Percentiles rank a stretch among this genome's conserved stretches.
phyloP scores from a whole-genome alignment of 495 filamentous ascomycete genomes.

The Chaetomium cochliodes region DNA sequence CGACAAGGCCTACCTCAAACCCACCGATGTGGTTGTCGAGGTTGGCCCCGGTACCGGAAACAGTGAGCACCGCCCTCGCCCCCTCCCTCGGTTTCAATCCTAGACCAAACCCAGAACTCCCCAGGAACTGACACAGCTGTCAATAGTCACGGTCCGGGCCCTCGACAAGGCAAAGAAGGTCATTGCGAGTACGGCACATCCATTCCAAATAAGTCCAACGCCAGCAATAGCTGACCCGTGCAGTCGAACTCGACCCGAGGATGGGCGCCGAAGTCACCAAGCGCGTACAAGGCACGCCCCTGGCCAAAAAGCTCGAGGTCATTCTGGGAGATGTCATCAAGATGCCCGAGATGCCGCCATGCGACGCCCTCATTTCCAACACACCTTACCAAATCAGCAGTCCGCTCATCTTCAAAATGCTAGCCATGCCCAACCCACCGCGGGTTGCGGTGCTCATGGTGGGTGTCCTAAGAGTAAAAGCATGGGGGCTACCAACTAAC shows the following conservation, averaged over 20 bases:
- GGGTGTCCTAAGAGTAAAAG: conserved; percentile 24
- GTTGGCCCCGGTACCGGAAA: conserved; percentile 43
- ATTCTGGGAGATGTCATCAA: conserved; percentile 93
- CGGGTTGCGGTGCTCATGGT: conserved; percentile 86
- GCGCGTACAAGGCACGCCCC: conserved; percentile 81
- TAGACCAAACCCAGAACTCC: background rate
- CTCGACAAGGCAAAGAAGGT: conserved; percentile 82
- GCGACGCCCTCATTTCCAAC: conserved; percentile 90
- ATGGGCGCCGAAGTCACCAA: conserved; percentile 98
- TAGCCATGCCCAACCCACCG: conserved; percentile 68
- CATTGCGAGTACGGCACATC: conserved; percentile 54
- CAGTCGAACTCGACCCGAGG: conserved; percentile 86
- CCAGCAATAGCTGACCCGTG: conserved; percentile 2
- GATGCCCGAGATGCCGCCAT: conserved; percentile 70
- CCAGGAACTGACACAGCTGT: background rate
- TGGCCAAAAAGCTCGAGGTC: conserved; percentile 76
- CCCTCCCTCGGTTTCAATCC: background rate
- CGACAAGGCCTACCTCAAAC: conserved; percentile 84
- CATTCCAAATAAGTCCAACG: background rate
- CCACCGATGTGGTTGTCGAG: conserved; percentile 67
- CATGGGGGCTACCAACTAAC: too few species aligned
- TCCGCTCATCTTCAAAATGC: conserved; percentile 88
- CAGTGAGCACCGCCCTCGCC: conserved; percentile 20
- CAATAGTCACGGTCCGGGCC: conserved; percentile 79
- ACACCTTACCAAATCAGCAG: conserved; percentile 93